These are phyloP conservation scores for Heterobasidion parviporum DNA, from an alignment of 1,284 basidiomycete genomes.

Conservation along the genomic window DNA sequence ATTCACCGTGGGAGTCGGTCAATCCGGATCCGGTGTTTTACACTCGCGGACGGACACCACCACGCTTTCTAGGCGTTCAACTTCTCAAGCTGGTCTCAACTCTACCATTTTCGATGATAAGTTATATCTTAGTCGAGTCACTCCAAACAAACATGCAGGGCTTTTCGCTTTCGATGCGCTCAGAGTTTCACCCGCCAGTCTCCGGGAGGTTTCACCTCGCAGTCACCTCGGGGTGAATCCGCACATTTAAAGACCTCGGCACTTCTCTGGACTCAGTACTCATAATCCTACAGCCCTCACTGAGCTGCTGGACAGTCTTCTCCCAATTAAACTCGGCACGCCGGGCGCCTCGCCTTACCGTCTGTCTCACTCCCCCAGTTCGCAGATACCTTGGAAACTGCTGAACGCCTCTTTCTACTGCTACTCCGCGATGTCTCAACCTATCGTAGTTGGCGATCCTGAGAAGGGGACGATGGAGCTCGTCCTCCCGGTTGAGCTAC, in stretches of 20 bases:
- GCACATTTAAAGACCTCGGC: constrained; percentile 22
- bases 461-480: constrained; percentile 19
- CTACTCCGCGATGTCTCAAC: constrained; percentile 14
- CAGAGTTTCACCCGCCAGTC: constrained; percentile 8
- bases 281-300: constrained; percentile 13
- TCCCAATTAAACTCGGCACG: constrained; percentile 5
- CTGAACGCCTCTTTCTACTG: constrained; percentile 6
- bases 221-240: constrained; percentile 21
- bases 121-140: too few relatives aligned
- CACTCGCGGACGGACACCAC: not conserved
- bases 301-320: constrained; percentile 14
- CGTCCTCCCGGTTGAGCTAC: constrained; percentile 10
- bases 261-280: constrained; percentile 20
- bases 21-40: not conserved
- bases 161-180: not conserved
- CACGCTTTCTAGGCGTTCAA: not conserved
- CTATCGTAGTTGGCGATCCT: constrained; percentile 15
- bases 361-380: not conserved
- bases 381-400: not conserved
- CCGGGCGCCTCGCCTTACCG: not conserved
- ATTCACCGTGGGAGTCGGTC: too few relatives aligned
- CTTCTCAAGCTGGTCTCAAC: too few relatives aligned
- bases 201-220: constrained; percentile 20
- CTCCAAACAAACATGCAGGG: too few relatives aligned
- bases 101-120: too few relatives aligned